phyloP scores from a whole-genome alignment of 1,139 yeast species.

The Debaryomyces fabryi region DNA sequence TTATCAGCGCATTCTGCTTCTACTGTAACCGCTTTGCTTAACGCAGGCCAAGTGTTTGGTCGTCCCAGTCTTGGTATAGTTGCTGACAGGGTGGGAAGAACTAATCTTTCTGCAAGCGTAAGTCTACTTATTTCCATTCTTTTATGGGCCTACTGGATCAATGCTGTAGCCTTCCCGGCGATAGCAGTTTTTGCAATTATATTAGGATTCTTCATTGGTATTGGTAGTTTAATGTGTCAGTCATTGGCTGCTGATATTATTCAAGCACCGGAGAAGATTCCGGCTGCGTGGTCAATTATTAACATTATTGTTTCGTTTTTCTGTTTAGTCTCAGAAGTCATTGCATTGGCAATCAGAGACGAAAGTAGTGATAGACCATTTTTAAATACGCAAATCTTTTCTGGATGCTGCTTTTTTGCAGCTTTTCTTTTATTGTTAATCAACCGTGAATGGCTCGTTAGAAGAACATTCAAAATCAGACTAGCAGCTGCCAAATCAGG shows the following conservation, averaged over 20 bases:
- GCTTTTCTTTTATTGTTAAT: constrained; percentile 30
- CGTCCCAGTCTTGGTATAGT: constrained; percentile 62
- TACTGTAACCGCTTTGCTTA: constrained; percentile 59
- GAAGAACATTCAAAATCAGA: constrained; percentile 20
- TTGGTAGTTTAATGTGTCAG: constrained; percentile 65
- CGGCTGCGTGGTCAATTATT: constrained; percentile 63
- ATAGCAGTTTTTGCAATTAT: constrained; percentile 55
- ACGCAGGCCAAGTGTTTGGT: constrained; percentile 66
- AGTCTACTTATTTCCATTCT: constrained; percentile 38
- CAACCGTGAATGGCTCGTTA: constrained; percentile 35
- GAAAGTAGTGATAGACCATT: constrained; percentile 43
- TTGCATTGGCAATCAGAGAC: constrained; percentile 48
- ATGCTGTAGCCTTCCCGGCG: constrained; percentile 53
- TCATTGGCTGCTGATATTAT: constrained; percentile 63
- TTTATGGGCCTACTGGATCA: constrained; percentile 56
- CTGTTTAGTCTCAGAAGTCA: constrained; percentile 51
- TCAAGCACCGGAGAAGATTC: constrained; percentile 45
- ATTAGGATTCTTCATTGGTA: constrained; percentile 60
- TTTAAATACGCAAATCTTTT: constrained; percentile 61
- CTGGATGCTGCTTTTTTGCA: constrained; percentile 50
- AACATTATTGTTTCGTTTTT: constrained; percentile 51
- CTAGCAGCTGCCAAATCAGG: constrained; percentile 14
- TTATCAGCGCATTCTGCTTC: constrained; percentile 58
- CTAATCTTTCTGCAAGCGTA: constrained; percentile 46
- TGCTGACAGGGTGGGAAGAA: constrained; percentile 62